Evolutionary conservation across 305 asterid genomes (phyloP).

Genomic region (Rubia tinctorum): DNA sequence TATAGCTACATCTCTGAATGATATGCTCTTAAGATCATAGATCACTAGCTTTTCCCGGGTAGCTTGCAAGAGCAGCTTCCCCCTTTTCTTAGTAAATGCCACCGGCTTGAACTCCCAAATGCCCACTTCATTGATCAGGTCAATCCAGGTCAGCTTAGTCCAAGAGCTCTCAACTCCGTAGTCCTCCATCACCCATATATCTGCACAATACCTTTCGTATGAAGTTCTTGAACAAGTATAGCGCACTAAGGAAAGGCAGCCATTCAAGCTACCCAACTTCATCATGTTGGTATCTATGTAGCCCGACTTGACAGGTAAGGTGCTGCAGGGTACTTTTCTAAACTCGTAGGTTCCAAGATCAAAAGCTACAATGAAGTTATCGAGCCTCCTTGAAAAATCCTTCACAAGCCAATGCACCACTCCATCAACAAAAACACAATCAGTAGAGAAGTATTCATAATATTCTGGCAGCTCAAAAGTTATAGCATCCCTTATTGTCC

Average conservation of each 20-base stretch:
- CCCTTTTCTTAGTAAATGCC: not conserved
- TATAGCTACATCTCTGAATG: not conserved
- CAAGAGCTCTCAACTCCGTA: conserved; percentile 5
- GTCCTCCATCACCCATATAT: conserved; percentile 2
- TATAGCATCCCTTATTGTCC: not conserved
- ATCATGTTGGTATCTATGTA: not conserved
- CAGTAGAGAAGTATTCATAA: not conserved
- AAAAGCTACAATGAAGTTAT: not conserved
- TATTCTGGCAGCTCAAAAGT: not conserved
- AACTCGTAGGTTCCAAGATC: conserved; percentile 8
- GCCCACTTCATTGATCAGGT: too few relatives aligned
- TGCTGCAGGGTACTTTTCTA: not conserved
- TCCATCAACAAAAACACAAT: not conserved
- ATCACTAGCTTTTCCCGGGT: not conserved
- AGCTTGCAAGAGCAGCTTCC: not conserved
- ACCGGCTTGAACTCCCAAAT: not conserved
- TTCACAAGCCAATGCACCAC: not conserved
- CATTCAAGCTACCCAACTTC: not conserved
- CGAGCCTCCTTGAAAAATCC: not conserved
- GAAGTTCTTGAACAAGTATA: not conserved
- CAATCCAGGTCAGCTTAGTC: not conserved
- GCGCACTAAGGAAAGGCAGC: not conserved
- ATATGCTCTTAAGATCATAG: not conserved
- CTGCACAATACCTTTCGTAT: not conserved
- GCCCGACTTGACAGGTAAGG: too few relatives aligned